These are phyloP conservation scores for Cicer bijugum DNA, from an alignment of 306 rosid genomes.

Conservation along the genomic window DNA sequence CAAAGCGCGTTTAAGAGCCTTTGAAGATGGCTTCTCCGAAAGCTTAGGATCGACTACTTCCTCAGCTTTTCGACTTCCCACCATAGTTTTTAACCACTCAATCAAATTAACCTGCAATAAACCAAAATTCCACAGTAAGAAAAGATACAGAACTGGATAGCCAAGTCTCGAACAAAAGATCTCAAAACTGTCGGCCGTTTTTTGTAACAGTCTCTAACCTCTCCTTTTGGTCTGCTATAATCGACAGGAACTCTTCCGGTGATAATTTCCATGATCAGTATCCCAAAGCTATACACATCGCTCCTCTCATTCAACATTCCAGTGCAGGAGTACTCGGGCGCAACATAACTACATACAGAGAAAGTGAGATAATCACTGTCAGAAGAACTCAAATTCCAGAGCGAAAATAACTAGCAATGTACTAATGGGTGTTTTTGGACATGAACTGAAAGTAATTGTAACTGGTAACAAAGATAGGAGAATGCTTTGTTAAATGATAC, in stretches of 20 bases:
- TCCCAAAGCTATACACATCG: constrained; percentile 92
- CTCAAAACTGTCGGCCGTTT: constrained; percentile 6
- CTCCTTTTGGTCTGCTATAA: constrained; percentile 83
- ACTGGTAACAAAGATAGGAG: constrained; percentile 1
- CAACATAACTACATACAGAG: constrained; percentile 77
- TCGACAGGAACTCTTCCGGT: constrained; percentile 94
- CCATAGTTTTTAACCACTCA: constrained; percentile 93
- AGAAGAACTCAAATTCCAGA: constrained; percentile 17
- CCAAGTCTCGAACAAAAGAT: not conserved
- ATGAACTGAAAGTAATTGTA: constrained; percentile 12
- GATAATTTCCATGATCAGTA: constrained; percentile 91
- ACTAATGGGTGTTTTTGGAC: not conserved
- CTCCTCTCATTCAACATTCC: constrained; percentile 99
- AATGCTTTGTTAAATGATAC: constrained; percentile 46
- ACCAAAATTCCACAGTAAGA: constrained; percentile 38
- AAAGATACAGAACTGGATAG: not conserved
- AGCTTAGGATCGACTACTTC: constrained; percentile 88
- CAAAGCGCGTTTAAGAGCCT: constrained; percentile 82
- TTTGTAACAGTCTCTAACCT: constrained; percentile 61
- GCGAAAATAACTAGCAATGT: not conserved
- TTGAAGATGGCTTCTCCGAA: constrained; percentile 83
- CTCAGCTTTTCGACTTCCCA: constrained; percentile 81
- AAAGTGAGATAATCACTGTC: constrained; percentile 38
- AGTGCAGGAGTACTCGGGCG: constrained; percentile 98
- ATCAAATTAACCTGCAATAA: constrained; percentile 76